Evolutionary conservation across 352 stramenopile species (phyloP).

Genomic region (Phytopythium mirpurense): DNA sequence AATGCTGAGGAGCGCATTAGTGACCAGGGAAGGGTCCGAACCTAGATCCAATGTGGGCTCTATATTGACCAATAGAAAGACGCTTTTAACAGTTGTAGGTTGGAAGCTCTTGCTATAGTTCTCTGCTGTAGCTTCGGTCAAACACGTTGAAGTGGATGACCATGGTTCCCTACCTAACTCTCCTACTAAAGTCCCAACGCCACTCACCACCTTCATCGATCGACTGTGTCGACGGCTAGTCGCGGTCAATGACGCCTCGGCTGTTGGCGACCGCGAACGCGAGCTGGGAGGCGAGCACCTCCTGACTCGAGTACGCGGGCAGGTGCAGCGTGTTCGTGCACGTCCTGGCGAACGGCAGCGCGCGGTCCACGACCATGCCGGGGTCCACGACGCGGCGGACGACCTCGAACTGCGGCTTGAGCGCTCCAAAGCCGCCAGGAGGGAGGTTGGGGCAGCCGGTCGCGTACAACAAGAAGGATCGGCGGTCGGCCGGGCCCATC

Average conservation of each 20-base stretch:
- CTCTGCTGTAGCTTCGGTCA: too few relatives aligned
- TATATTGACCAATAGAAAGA: too few relatives aligned
- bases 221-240: too few relatives aligned
- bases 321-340: conserved; percentile 86
- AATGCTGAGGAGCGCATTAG: too few relatives aligned
- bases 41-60: too few relatives aligned
- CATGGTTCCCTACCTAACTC: too few relatives aligned
- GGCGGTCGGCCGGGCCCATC: conserved; percentile 53
- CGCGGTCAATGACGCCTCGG: conserved; percentile 80
- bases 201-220: too few relatives aligned
- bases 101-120: too few relatives aligned
- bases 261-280: conserved; percentile 75
- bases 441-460: conserved; percentile 81
- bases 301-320: conserved; percentile 73
- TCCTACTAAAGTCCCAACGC: too few relatives aligned
- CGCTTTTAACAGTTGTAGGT: too few relatives aligned
- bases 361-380: conserved; percentile 56
- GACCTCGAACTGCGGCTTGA: conserved; percentile 78
- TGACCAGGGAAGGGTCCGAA: too few relatives aligned
- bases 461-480: conserved; percentile 74
- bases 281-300: conserved; percentile 55
- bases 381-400: conserved; percentile 71
- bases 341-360: conserved; percentile 77
- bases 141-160: too few relatives aligned
- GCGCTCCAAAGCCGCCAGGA: conserved; percentile 54